Base-by-base conservation (phyloP, 306 rosid species). In the Vigna reflexopilosa region DNA sequence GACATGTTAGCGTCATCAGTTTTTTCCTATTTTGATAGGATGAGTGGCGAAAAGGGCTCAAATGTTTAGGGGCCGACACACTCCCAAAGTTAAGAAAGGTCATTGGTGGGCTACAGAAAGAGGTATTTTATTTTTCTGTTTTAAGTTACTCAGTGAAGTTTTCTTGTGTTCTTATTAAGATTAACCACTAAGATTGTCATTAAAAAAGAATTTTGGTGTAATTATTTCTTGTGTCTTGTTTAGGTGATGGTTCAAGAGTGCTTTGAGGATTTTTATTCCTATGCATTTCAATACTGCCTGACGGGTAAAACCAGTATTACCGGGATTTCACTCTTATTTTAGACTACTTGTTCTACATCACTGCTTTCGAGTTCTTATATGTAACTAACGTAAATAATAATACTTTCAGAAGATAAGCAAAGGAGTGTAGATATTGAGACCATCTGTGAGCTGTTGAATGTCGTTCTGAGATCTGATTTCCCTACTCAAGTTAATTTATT, bases 21-120 rank as follows among this genome's bases (percentile, higher is more conserved):
- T 83, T 72, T 30, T 70, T 66, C 36, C n/a, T 42, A 32, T 50
- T 65, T 26, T 20, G 54, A 80, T 76, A 91, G 97, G 93, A 87
- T 56, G 97, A 91, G 79, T 91, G 97, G 97, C 89, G 75, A 65
- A 85, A 81, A 68, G 97, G 97, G 67, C 83, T 89, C 72, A 86
- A 82, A 81, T 72, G 72, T 68, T 77, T 88, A 54, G 86, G 87
- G 63, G 88, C 67, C 0, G 87, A 88, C 82, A 87, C 81, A 34
- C 76, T 75, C 1, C 17, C 83, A 40, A 87, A 88, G 73, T 77
- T 91, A 50, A 88, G 24, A 80, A 88, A 88, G 79, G 83, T 90
- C 50, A 69, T 91, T 30, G 67, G 67, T 15, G 85, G 67, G 71
- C 77, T 91, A 65, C 87, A 84, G 78, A 79, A 76, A 42, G 93